Evolutionary conservation across 768 basidiomycete species (phyloP), one percentile per base, ranked within the genome.

Genomic region (Dioszegia crocea): DNA sequence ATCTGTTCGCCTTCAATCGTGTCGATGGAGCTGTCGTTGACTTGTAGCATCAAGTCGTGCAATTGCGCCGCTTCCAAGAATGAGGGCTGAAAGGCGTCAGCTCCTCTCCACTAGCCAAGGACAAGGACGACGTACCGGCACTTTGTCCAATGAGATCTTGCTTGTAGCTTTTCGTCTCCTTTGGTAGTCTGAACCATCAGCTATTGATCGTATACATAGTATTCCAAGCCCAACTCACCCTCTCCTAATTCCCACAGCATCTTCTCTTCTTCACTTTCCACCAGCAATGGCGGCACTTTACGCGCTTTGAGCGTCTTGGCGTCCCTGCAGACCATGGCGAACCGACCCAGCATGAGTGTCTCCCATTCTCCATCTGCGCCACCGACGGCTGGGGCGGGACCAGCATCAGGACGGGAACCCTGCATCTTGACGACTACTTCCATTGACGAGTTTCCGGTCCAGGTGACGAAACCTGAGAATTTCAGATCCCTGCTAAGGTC

Each of bases 391-490:
- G 36, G 12, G 10, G 49, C 82, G 8, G 86, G 86, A 62, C 81
- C 17, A 47, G 49, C n/a, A 31, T 19, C 27, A 8, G 52, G 26
- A 12, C n/a, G 50, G 33, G 75, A 2, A 80, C 84, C 71, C 70
- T 90, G 88, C 86, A 91, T 87, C 73, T 86, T 87, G 41, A 92
- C 86, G 3, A 84, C 87, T n/a, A 91, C 84, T 70, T 91, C 88
- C 84, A 91, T 88, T 0, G 87, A 88, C 56, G 85, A 87, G 46
- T 72, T 80, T 0, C 88, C 89, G 0, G 86, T 86, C 64, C 86
- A 87, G 31, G 89, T 85, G 19, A 91, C 88, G 67, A 90, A 88
- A 0, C 89, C 89, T 36, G 86, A 86, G 31, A 90, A 77, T 26
- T 86, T 81, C 23, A 90, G 80, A 71, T 91, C 88, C 26, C 72